Conservation (phyloP, 192 early-diverging fungal genomes). For the Lobosporangium transversale region DNA sequence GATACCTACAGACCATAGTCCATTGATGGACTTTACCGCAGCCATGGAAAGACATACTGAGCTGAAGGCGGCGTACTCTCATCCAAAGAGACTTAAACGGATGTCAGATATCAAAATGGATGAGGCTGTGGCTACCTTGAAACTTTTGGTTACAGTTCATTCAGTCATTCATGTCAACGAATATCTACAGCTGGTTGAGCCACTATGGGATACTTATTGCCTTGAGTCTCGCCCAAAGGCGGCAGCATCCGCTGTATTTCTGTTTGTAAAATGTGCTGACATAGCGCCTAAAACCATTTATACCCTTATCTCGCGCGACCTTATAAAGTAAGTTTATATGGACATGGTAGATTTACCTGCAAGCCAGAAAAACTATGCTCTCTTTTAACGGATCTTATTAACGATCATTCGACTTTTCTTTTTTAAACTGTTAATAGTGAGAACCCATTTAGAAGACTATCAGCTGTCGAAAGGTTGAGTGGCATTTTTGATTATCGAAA, state of each 20-base stretch:
- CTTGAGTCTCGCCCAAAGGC: constrained; percentile 56
- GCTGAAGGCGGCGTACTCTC: background rate
- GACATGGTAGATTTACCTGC: too few relatives aligned
- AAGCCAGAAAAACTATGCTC: background rate
- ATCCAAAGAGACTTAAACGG: constrained; percentile 36
- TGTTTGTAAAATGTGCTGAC: constrained; percentile 68
- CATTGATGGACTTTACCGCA: too few relatives aligned
- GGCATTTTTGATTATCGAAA: constrained; percentile 59
- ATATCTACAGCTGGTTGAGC: constrained; percentile 42
- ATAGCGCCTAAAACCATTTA: constrained; percentile 56
- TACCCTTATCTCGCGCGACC: constrained; percentile 54
- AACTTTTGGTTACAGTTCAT: constrained; percentile 62
- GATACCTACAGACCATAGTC: too few relatives aligned
- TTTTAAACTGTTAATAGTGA: constrained; percentile 37
- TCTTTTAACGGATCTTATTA: too few relatives aligned
- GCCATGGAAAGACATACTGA: too few relatives aligned
- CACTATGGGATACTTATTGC: constrained; percentile 61
- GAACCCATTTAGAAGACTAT: constrained; percentile 46
- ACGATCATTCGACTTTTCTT: too few relatives aligned
- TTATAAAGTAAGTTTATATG: constrained; percentile 51
- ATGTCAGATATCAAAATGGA: constrained; percentile 53
- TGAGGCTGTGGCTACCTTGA: constrained; percentile 56
- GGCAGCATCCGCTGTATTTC: constrained; percentile 58
- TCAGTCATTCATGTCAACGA: constrained; percentile 56
- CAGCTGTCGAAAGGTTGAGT: constrained; percentile 56